Evolutionary conservation across 768 basidiomycete genomes (phyloP), one percentile per base, ranked within the genome.

Genomic region (Neoboletus subvelutipes): DNA sequence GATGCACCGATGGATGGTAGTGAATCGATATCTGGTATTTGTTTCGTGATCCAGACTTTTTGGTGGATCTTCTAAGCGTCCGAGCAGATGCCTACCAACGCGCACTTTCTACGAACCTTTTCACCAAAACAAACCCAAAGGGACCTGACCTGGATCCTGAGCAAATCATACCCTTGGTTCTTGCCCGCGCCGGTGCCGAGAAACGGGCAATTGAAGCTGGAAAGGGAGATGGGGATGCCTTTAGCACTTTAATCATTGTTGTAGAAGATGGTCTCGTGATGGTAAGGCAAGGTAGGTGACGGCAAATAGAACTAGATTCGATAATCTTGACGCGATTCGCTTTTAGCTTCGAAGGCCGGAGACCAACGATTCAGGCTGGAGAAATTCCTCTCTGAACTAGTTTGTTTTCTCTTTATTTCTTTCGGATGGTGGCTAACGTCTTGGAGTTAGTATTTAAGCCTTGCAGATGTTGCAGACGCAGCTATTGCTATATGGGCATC

Each of bases 301-400:
- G 8, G 20, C 11, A 5, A 47, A 40, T 31, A 22, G 28, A 29
- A 10, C 4, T 28, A 22, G 11, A 34, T 36, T 41, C 2, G 48
- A 37, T 11, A 36, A 1, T 31, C 24, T 58, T 57, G 17, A 60
- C 12, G 26, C 11, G 33, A 42, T 31, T 53, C 20, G 8, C 50
- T 50, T 52, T 43, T 59, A 90, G 88, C 81, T 31, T 82, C 83
- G 0, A 79, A 81, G 57, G 68, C 75, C 4, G 92, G 93, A 3
- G 96, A 98, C 71, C 76, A 86, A 3, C 82, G 84, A 43, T 75
- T 92, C 48, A 83, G 89, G 46, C 73, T 98, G 31, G 95, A 99
- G 69, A 94, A 89, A 63, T 92, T 86, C 67, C 77, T 95, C 18
- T 80, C 87, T 40, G 80, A 83, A 45, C 75, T 91, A 48, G 95